Conservation (phyloP, 495 filamentous ascomycete species). For the Tuber magnatum region DNA sequence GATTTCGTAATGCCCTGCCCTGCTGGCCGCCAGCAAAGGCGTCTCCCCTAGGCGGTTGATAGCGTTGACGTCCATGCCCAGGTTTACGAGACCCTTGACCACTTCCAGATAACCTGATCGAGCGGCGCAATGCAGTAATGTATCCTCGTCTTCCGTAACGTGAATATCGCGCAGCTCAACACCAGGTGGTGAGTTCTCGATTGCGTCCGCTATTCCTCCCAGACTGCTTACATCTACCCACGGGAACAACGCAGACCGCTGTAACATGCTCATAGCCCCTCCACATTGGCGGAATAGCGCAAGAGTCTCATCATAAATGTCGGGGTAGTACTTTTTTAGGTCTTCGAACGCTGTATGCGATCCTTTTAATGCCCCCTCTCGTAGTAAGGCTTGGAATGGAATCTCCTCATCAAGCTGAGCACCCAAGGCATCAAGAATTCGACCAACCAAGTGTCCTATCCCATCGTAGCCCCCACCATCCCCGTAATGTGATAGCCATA, state of each 20-base stretch:
- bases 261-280: not conserved
- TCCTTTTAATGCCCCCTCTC: constrained; percentile 1
- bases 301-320: not conserved
- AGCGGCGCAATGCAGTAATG: constrained; percentile 6
- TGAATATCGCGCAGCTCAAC: not conserved
- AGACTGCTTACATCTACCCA: not conserved
- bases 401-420: not conserved
- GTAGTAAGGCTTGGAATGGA: not conserved
- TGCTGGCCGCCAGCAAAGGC: constrained; percentile 9
- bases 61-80: constrained; percentile 6
- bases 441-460: not conserved
- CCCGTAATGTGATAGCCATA: not conserved
- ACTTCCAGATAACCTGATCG: constrained; percentile 4
- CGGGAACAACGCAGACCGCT: not conserved
- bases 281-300: constrained; percentile 1
- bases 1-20: not conserved
- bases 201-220: not conserved
- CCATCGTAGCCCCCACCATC: not conserved
- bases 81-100: not conserved
- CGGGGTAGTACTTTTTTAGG: not conserved
- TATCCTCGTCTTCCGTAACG: not conserved
- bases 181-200: not conserved
- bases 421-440: not conserved
- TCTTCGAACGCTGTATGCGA: not conserved
- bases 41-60: not conserved